Base-by-base conservation (phyloP, 306 rosid genomes). In the Lathyrus aphaca region DNA sequence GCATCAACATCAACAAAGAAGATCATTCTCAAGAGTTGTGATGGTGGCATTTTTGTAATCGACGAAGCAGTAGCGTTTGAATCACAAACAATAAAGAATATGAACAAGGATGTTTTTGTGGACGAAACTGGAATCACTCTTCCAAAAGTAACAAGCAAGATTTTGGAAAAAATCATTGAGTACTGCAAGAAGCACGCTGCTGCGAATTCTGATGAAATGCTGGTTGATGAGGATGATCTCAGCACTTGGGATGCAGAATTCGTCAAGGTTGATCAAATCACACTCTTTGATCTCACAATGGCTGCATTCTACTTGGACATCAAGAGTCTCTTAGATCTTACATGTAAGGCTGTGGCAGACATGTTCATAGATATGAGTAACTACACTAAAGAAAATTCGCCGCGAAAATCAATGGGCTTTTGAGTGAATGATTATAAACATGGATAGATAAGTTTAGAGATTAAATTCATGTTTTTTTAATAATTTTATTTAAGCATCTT, bases 341-440 rank as follows among this genome's bases (percentile, higher is more conserved):
- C 91, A 4, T 86, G 95, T 66, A 86, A 82, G 56, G 83, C 90
- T 21, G 1, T 1, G 23, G 23, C 23, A 2, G 23, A 21, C 23
- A 21, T 21, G 23, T 21, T 21, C 1, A 21, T 1, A 2, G 23
- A 21, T 21, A 21, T 1, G 23, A 88, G 88, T 51, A 91, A 88
- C 57, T 88, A 82, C 68, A 83, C 87, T 15, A 80, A 84, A 0
- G 95, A 88, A 88, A 73, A 83, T 86, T 77, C 89, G 92, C 16
- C 69, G 87, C 59, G 97, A 84, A 82, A 90, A 86, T 55, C 91
- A 86, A 56, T 91, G 95, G 97, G 90, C 32, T 29, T 29, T 29
- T 29, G 32, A 29, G 4, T 29, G 32, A 29, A 23, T 1, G 25
- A 23, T 1, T 23, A 23, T 27, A 2, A 4, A 27, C 30, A 27